Percentiles rank a stretch among this genome's conserved stretches.
phyloP scores from a whole-genome alignment of 768 basidiomycete species.

The Leucocoprinus leucothites region DNA sequence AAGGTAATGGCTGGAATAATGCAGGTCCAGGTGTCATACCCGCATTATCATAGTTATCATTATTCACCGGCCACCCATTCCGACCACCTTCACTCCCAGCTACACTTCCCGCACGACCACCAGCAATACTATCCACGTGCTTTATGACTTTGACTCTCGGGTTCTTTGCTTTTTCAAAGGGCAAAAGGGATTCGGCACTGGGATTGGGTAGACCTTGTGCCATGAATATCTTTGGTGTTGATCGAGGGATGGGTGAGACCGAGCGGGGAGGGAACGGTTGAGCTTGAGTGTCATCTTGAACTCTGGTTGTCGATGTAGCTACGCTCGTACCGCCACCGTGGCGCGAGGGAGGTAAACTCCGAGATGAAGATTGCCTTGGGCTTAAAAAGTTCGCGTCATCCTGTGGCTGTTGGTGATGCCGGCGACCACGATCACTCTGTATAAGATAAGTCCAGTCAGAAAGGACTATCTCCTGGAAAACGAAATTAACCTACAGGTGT shows the following conservation, averaged over 20 bases:
- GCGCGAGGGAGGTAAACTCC: background rate
- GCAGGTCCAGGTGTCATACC: slow-evolving; percentile 9
- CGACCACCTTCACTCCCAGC: background rate
- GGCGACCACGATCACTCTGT: background rate
- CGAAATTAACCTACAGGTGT: slow-evolving; percentile 3
- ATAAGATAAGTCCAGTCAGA: too few species aligned
- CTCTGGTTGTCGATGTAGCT: background rate
- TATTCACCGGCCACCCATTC: background rate
- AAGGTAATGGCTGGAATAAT: slow-evolving; percentile 3
- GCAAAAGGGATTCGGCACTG: background rate
- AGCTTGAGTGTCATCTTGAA: background rate
- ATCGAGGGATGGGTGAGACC: background rate
- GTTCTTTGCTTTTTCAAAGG: background rate
- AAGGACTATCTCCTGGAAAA: too few species aligned
- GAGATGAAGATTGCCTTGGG: background rate
- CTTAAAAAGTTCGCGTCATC: background rate
- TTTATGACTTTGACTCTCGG: background rate
- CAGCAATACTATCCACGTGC: background rate
- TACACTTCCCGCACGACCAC: background rate
- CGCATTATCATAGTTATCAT: background rate
- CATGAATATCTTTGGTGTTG: slow-evolving; percentile 4
- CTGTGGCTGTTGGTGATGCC: background rate
- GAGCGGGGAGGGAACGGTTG: background rate
- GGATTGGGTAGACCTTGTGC: background rate
- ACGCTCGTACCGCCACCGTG: background rate